Conservation (phyloP, 495 filamentous ascomycete species). For the Podospora conica region DNA sequence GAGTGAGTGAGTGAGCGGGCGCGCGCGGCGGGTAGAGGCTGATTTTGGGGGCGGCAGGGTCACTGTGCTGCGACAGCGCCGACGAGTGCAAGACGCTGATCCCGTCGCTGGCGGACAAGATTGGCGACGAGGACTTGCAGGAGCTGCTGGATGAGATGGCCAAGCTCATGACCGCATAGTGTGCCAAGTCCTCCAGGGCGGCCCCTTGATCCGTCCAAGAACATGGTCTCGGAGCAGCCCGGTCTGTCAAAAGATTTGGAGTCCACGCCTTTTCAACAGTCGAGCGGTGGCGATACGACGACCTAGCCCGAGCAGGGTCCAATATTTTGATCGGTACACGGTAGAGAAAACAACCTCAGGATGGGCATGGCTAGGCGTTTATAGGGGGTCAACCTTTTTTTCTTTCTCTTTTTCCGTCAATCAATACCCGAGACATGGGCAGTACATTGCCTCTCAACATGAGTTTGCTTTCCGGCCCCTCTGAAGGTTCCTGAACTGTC, state of each 20-base stretch:
- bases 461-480: not conserved
- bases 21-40: not conserved
- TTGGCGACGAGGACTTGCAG: slow-evolving; percentile 77
- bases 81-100: slow-evolving; percentile 97
- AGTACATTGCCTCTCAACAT: not conserved
- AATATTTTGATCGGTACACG: not conserved
- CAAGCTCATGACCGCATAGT: slow-evolving; percentile 48
- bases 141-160: slow-evolving; percentile 84
- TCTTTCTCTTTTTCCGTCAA: slow-evolving; percentile 2
- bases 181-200: not conserved
- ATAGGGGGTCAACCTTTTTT: slow-evolving; percentile 4
- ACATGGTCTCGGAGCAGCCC: not conserved
- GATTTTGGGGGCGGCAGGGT: slow-evolving; percentile 47
- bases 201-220: not conserved
- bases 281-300: not conserved
- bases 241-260: not conserved
- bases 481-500: not conserved
- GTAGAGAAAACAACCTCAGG: slow-evolving; percentile 8
- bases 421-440: slow-evolving; percentile 4
- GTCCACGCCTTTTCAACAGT: not conserved
- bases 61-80: slow-evolving; percentile 80
- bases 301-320: not conserved
- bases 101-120: slow-evolving; percentile 82
- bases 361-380: slow-evolving; percentile 16
- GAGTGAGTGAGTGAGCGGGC: not conserved